Evolutionary conservation across 1,139 yeast species (phyloP).

Genomic region (Yamadazyma atlantica): DNA sequence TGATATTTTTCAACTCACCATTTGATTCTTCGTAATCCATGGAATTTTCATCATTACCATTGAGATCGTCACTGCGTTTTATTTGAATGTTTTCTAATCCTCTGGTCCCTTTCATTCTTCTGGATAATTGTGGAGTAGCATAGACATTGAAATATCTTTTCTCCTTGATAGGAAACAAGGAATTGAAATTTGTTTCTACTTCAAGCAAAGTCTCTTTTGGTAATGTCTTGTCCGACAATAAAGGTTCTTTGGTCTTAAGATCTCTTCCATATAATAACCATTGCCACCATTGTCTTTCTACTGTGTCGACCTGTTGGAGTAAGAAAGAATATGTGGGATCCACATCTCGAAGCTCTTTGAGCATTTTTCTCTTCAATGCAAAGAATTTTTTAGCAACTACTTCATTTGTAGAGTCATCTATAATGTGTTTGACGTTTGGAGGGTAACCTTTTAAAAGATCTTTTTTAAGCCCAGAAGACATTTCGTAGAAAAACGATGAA

Average conservation of each 20-base stretch:
- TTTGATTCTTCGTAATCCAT: slow-evolving; percentile 11
- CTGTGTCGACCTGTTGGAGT: slow-evolving; percentile 25
- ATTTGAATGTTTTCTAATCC: slow-evolving; percentile 25
- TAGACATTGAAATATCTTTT: slow-evolving; percentile 42
- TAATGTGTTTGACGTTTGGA: slow-evolving; percentile 33
- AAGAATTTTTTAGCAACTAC: slow-evolving; percentile 20
- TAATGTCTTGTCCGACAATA: slow-evolving; percentile 25
- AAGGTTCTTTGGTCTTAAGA: slow-evolving; percentile 27
- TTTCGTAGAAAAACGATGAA: slow-evolving; percentile 30
- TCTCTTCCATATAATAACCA: slow-evolving; percentile 45
- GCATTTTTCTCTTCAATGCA: slow-evolving; percentile 29
- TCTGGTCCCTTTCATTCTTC: slow-evolving; percentile 38
- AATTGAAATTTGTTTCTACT: slow-evolving; percentile 17
- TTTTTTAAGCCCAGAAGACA: slow-evolving; percentile 23
- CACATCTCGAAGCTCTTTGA: slow-evolving; percentile 18
- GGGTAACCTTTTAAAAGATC: slow-evolving; percentile 26
- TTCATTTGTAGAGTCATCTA: slow-evolving; percentile 35
- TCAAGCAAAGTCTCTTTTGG: slow-evolving; percentile 22
- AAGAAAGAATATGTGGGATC: slow-evolving; percentile 30
- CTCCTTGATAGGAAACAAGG: slow-evolving; percentile 29
- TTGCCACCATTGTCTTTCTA: slow-evolving; percentile 43
- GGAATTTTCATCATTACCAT: slow-evolving; percentile 5
- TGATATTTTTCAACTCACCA: slow-evolving; percentile 8
- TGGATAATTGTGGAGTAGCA: slow-evolving; percentile 45
- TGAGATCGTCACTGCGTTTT: slow-evolving; percentile 3